A percentile compares a stretch with the other conserved stretches of the same genome.
These are phyloP conservation scores for Coelastrella sp. DNA, from an alignment of 139 green algal species.

Conservation along the genomic window DNA sequence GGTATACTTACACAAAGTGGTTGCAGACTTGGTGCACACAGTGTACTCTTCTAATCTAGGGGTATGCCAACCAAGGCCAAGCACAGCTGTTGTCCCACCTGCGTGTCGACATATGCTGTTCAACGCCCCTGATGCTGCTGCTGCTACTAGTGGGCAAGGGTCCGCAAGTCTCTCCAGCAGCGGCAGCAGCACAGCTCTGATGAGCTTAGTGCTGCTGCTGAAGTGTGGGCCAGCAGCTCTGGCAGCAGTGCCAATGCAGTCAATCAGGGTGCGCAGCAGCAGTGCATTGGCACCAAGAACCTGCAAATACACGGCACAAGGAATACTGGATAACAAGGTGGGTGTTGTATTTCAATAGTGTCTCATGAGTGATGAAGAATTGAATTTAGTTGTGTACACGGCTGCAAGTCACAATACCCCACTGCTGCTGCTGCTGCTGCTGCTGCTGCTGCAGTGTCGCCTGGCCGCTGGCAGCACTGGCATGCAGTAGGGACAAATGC, in stretches of 20 bases:
- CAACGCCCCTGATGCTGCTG: constrained; percentile 61
- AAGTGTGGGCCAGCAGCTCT: constrained; percentile 64
- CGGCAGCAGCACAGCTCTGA: constrained; percentile 76
- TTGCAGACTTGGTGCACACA: neutral
- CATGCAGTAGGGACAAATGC: too few relatives aligned
- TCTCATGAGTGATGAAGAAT: too few relatives aligned
- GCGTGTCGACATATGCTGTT: constrained; percentile 36
- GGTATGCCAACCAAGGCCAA: neutral
- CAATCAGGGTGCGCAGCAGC: constrained; percentile 65
- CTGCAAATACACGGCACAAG: constrained; percentile 29
- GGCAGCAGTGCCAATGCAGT: constrained; percentile 67
- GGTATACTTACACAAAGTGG: too few relatives aligned
- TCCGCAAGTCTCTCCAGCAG: constrained; percentile 84
- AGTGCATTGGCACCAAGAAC: constrained; percentile 77
- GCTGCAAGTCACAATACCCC: too few relatives aligned
- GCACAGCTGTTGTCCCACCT: neutral
- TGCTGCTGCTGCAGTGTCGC: too few relatives aligned
- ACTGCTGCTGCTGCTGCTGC: too few relatives aligned
- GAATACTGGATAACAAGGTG: neutral
- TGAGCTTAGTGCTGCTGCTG: constrained; percentile 56
- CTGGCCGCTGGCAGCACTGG: too few relatives aligned
- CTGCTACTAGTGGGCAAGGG: constrained; percentile 64
- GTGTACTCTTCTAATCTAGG: neutral
- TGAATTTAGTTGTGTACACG: too few relatives aligned
- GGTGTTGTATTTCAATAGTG: too few relatives aligned